Evolutionary conservation across 495 filamentous ascomycete genomes (phyloP).

Genomic region (Platismatia glauca): DNA sequence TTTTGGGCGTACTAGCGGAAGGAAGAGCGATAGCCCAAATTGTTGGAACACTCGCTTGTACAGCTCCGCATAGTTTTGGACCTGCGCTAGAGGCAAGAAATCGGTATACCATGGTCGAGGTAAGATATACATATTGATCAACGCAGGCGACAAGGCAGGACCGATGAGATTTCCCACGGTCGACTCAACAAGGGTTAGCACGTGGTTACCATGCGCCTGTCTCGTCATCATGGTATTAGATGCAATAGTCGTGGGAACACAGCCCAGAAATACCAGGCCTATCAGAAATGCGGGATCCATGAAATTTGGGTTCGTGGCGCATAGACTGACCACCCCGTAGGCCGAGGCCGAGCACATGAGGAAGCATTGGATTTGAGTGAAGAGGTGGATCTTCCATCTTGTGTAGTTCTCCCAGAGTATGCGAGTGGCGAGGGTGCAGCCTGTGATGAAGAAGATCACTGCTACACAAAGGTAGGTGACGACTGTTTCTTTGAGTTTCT

Average conservation of each 20-base stretch:
- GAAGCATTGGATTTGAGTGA: slow-evolving; percentile 36
- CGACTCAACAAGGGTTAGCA: slow-evolving; percentile 36
- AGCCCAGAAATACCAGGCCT: slow-evolving; percentile 33
- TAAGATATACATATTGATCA: slow-evolving; percentile 34
- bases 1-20: slow-evolving; percentile 29
- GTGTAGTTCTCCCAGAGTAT: slow-evolving; percentile 31
- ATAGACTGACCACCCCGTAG: slow-evolving; percentile 31
- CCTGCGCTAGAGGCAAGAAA: slow-evolving; percentile 25
- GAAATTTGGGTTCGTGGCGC: slow-evolving; percentile 30
- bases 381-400: slow-evolving; percentile 34
- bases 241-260: slow-evolving; percentile 33
- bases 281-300: slow-evolving; percentile 37
- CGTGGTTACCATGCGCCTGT: slow-evolving; percentile 35
- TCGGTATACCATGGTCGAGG: slow-evolving; percentile 34
- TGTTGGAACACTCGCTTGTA: slow-evolving; percentile 35
- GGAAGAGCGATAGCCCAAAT: slow-evolving; percentile 35
- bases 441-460: slow-evolving; percentile 37
- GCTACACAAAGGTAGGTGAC: slow-evolving; percentile 33
- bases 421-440: slow-evolving; percentile 32
- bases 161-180: slow-evolving; percentile 36
- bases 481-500: slow-evolving; percentile 29
- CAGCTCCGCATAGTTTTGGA: slow-evolving; percentile 26
- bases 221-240: slow-evolving; percentile 38
- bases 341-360: slow-evolving; percentile 31
- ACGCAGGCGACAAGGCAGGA: slow-evolving; percentile 33